Evolutionary conservation across 2,329 filamentous ascomycete genomes (phyloP).

Genomic region (Xylaria sp.): DNA sequence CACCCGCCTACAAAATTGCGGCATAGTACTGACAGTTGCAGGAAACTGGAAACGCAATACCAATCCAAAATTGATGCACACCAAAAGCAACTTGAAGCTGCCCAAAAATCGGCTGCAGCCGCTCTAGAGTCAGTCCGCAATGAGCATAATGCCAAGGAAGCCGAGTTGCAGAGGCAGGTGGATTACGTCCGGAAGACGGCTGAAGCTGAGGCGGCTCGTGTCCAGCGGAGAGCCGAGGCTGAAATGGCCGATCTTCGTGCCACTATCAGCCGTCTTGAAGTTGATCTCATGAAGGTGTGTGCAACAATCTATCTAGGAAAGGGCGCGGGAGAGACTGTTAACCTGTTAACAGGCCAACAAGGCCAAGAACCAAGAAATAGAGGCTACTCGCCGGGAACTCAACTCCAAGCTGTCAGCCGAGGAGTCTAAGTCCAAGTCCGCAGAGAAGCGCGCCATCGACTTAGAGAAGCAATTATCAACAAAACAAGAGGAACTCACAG

Average conservation of each 20-base stretch:
- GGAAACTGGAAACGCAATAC: conserved; percentile 58
- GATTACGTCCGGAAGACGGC: conserved; percentile 59
- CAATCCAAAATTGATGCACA: conserved; percentile 59
- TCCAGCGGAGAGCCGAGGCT: conserved; percentile 49
- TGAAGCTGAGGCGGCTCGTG: conserved; percentile 48
- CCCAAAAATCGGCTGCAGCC: conserved; percentile 44
- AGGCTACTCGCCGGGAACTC: conserved; percentile 65
- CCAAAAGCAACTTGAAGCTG: conserved; percentile 43
- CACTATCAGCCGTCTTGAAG: conserved; percentile 67
- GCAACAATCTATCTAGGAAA: not conserved
- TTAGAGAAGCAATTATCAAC: conserved; percentile 59
- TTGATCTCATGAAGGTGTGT: conserved; percentile 69
- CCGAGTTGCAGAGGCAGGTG: conserved; percentile 55
- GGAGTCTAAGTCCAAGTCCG: conserved; percentile 52
- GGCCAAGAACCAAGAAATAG: conserved; percentile 68
- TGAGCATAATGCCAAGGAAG: conserved; percentile 51
- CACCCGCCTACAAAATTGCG: not conserved
- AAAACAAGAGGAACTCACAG: conserved; percentile 50
- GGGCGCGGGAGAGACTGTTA: conserved; percentile 12
- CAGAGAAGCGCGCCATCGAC: conserved; percentile 59
- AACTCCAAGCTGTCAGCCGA: conserved; percentile 48
- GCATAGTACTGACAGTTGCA: conserved; percentile 40
- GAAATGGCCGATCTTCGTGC: conserved; percentile 50
- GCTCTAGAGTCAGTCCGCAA: conserved; percentile 43
- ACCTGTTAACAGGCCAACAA: conserved; percentile 63